Evolutionary conservation across 2,329 filamentous ascomycete species (phyloP), one percentile per base, ranked within the genome.

Genomic region (Juglanconis juglandina): DNA sequence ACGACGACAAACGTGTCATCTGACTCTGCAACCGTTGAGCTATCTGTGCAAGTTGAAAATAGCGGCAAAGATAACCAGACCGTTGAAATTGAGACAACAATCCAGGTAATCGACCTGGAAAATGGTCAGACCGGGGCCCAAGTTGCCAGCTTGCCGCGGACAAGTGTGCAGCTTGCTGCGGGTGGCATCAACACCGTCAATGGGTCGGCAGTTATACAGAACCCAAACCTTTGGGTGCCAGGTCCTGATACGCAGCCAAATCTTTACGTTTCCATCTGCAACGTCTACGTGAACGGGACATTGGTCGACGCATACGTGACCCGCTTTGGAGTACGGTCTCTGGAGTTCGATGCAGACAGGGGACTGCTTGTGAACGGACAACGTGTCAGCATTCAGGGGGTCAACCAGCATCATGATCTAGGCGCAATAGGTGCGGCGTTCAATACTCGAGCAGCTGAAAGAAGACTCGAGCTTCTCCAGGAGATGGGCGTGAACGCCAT

Each of bases 401-500:
- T 76, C 0, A 79, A 78, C 69, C 73, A 83, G 54, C 81, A 84
- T 65, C 79, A 82, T 63, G 80, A 83, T 62, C 73, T 79, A 1
- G 81, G 81, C 2, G 73, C 79, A 0, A 63, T 84, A 0, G 81
- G 81, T 1, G 68, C 78, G 0, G 81, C 81, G 13, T 83, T 81
- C 71, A 80, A 83, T 66, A 44, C 70, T 37, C 73, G 78, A 3
- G 81, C 81, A 0, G 75, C 76, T 0, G 70, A 80, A 66, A 73
- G 81, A 1, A 78, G 84, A 66, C 71, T 83, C 3, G 69, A 81
- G 62, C 74, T 79, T n/a, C 70, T 84, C 1, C 73, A 72, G 17
- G 79, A 81, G 8, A 74, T 83, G 71, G 81, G 81, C 9, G 67
- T 66, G 63, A 84, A 83, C 61, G 76, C 78, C 0, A 70, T 84